These are phyloP conservation scores for Quercus tomentella DNA, from an alignment of 331 rosid genomes.

Conservation along the genomic window DNA sequence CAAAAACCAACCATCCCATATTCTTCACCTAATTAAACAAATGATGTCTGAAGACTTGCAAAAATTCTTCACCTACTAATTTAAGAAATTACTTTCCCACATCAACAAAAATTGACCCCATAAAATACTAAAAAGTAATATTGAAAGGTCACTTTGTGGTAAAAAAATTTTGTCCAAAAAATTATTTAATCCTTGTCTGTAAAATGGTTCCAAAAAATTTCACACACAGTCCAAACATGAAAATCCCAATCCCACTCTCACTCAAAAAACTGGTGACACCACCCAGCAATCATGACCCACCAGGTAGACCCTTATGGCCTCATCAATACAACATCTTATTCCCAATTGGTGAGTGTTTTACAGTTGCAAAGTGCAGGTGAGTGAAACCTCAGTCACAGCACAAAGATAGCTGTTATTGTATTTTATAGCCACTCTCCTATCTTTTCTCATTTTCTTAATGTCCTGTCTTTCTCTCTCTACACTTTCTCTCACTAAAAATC, in stretches of 20 bases:
- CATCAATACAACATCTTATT: neutral
- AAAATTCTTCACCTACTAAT: conserved; percentile 37
- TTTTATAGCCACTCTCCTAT: conserved; percentile 24
- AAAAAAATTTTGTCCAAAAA: neutral
- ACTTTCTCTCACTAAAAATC: conserved; percentile 1
- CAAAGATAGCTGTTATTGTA: conserved; percentile 17
- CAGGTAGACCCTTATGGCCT: neutral
- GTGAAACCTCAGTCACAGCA: neutral
- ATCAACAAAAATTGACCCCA: conserved; percentile 27
- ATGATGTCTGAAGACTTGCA: neutral
- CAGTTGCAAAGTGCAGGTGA: conserved; percentile 1
- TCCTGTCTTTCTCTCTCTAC: neutral
- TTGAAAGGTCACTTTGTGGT: neutral
- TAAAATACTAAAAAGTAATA: neutral
- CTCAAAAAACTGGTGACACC: neutral
- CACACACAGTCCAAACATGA: neutral
- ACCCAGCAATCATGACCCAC: neutral
- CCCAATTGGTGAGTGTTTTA: fast-evolving
- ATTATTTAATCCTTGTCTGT: neutral
- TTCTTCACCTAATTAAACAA: conserved; percentile 30
- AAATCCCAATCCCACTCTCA: conserved; percentile 6
- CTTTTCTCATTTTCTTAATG: neutral
- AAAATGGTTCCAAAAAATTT: neutral
- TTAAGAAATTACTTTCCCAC: conserved; percentile 11
- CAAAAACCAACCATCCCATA: neutral